Conservation (phyloP, 768 basidiomycete species). For the Mycena vitilis region DNA sequence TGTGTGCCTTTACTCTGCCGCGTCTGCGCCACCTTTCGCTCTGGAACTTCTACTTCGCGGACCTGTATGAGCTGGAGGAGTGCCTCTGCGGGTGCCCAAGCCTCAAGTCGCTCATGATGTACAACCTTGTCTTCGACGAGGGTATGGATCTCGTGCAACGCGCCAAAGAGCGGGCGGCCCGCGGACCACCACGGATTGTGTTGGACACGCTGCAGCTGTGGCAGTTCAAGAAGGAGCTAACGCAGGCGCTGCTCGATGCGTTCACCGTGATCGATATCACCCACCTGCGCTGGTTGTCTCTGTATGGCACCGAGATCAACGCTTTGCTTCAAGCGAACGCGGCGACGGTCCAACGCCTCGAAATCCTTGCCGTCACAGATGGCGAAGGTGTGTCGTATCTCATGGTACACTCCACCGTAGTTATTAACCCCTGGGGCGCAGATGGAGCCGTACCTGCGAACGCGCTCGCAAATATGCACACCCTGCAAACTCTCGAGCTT, state of each 20-base stretch:
- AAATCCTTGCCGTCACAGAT: conserved; percentile 14
- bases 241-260: neutral
- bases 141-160: too few relatives aligned
- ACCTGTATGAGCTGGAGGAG: conserved; percentile 13
- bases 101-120: conserved; percentile 26
- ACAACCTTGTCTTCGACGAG: conserved; percentile 4
- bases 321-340: conserved; percentile 13
- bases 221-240: neutral
- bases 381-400: too few relatives aligned
- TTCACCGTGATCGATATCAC: conserved; percentile 20
- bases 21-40: conserved; percentile 24
- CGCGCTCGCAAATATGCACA: conserved; percentile 13
- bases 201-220: conserved; percentile 21
- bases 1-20: neutral
- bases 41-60: conserved; percentile 12
- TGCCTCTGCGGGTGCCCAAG: neutral
- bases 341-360: conserved; percentile 7
- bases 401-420: too few relatives aligned
- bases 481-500: conserved; percentile 19
- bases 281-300: conserved; percentile 18
- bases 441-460: neutral
- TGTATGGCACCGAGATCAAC: conserved; percentile 22
- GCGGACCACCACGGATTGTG: neutral
- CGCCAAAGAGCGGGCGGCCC: neutral
- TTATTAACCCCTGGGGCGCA: neutral